These are phyloP conservation scores for Penicillium italicum DNA, from an alignment of 2,329 filamentous ascomycete genomes.

Conservation along the genomic window DNA sequence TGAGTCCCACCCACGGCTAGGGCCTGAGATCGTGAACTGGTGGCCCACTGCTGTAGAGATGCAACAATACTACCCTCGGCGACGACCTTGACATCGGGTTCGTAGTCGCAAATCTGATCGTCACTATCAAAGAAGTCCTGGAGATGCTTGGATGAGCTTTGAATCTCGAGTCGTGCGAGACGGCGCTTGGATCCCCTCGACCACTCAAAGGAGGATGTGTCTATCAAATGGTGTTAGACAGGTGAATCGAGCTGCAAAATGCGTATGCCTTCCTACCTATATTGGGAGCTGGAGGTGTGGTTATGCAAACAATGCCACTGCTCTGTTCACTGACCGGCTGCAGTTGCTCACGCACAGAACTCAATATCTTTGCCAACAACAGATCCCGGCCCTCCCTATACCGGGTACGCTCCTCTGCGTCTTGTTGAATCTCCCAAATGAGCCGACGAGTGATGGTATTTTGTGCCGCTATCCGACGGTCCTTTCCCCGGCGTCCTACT, in stretches of 20 bases:
- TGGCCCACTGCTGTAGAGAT: conserved; percentile 36
- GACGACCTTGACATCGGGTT: conserved; percentile 27
- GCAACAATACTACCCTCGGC: conserved; percentile 27
- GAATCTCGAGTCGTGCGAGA: conserved; percentile 33
- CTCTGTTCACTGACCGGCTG: conserved; percentile 25
- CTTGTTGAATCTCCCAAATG: conserved; percentile 39
- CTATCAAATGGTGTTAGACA: conserved; percentile 21
- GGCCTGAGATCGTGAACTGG: conserved; percentile 32
- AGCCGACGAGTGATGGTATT: conserved; percentile 36
- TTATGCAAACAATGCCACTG: conserved; percentile 32
- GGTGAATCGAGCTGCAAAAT: neutral
- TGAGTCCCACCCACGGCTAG: conserved; percentile 31
- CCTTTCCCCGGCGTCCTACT: conserved; percentile 30
- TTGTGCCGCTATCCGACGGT: conserved; percentile 34
- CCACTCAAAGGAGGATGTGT: conserved; percentile 29
- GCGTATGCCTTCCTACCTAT: conserved; percentile 25
- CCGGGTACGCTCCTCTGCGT: conserved; percentile 28
- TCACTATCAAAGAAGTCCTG: conserved; percentile 37
- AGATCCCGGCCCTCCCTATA: conserved; percentile 26
- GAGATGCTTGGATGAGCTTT: conserved; percentile 35
- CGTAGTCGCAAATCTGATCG: conserved; percentile 33
- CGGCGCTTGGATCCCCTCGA: conserved; percentile 34
- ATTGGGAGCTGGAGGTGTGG: conserved; percentile 29
- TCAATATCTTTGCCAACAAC: conserved; percentile 28
- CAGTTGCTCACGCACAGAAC: conserved; percentile 25